A percentile compares a stretch with the other conserved stretches of the same genome.
phyloP scores from a whole-genome alignment of 1,284 basidiomycete genomes.

The Microbotryum lychnidis-dioicae region DNA sequence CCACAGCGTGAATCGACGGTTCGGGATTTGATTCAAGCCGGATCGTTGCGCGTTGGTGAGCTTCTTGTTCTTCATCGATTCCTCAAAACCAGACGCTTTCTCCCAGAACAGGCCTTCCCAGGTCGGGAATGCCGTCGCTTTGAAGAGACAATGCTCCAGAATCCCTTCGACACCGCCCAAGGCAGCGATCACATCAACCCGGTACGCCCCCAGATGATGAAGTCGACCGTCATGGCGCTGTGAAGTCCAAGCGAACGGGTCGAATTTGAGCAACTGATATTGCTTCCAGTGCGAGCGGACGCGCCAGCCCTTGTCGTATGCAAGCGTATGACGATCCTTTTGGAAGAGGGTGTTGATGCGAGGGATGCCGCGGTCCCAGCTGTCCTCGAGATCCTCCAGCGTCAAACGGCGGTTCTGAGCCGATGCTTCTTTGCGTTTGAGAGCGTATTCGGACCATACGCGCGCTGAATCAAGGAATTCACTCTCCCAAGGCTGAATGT shows the following conservation, averaged over 20 bases:
- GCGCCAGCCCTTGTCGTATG: constrained; percentile 80
- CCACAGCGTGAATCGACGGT: constrained; percentile 93
- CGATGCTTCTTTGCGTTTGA: constrained; percentile 98
- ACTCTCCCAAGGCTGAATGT: constrained; percentile 97
- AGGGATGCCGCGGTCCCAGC: constrained; percentile 83
- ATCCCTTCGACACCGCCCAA: constrained; percentile 96
- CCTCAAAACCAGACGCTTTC: constrained; percentile 47
- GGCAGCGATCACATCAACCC: constrained; percentile 98
- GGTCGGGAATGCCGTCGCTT: constrained; percentile 53
- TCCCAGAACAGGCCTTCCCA: constrained; percentile 69
- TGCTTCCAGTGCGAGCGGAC: constrained; percentile 90
- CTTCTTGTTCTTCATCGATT: constrained; percentile 40
- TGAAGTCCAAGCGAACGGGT: constrained; percentile 98
- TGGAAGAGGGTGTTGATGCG: constrained; percentile 97
- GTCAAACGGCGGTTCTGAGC: constrained; percentile 78
- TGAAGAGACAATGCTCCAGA: constrained; percentile 88
- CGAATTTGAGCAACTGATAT: constrained; percentile 84
- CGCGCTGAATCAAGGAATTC: constrained; percentile 97
- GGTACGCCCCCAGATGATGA: constrained; percentile 97
- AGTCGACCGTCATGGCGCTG: constrained; percentile 96
- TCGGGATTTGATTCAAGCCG: constrained; percentile 96
- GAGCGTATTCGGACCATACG: constrained; percentile 98
- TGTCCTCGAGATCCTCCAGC: constrained; percentile 39
- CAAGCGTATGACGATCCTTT: constrained; percentile 60
- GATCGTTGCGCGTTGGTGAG: constrained; percentile 91